Evolutionary conservation across 371 early-diverging fungal species (phyloP), one percentile per base, ranked within the genome.

Genomic region (Apophysomyces variabilis): DNA sequence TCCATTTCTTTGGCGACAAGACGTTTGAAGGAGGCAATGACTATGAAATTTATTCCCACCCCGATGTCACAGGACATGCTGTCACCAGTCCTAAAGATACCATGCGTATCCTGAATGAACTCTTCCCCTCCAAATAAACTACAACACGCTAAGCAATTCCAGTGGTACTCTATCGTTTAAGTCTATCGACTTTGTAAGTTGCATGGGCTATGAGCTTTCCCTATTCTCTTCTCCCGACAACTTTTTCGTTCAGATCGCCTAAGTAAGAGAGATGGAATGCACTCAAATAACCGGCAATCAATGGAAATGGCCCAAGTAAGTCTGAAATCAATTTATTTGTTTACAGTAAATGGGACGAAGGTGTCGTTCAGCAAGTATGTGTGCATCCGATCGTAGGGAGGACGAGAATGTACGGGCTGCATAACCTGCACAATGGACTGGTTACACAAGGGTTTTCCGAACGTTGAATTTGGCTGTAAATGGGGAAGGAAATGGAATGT

Each of bases 1-100:
- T 99, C 66, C 96, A 98, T 82, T 99, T 99, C 86, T 99, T 99
- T 86, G 99, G 99, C 58, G 99, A 99, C 84, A 99, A 99, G 92
- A 96, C 99, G 21, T 88, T 90, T 69, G 74, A 91, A 88, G 99
- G 99, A 39, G 99, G 99, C 60, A 99, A 99, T 78, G 99, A 99
- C 85, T 98, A 92, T 79, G 99, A 99, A 83, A 99, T 99, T 75
- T 99, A 89, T 79, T 80, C 56, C 57, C 92, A 99, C 81, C 87
- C 90, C 26, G 75, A 73, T 36, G 93, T 97, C 45, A 91, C 74
- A 36, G 99, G 99, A 45, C 97, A 98, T 74, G 66, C 91, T 32
- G 99, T 99, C 62, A 89, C 77, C 43, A 85, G 75, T 62, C 99
- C 99, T 54, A 90, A 87, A 16, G 99, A 99, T 73, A 99, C 99